Evolutionary conservation across 1,139 yeast genomes (phyloP).

Genomic region (Yamadazyma spencermartinsiae): DNA sequence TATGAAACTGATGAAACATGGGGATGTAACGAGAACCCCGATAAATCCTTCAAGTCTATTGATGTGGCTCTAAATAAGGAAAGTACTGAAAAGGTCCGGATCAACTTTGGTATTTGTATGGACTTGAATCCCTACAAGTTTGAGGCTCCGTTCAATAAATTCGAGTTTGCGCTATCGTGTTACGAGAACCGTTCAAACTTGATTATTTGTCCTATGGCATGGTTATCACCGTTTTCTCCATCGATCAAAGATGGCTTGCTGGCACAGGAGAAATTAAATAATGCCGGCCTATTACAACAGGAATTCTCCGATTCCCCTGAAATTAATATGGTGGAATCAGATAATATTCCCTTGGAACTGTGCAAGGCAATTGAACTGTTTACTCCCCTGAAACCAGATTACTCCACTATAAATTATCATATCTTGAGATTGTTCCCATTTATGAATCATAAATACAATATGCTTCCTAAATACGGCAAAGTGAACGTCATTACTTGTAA

Average conservation of each 20-base stretch:
- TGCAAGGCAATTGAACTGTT: conserved; percentile 9
- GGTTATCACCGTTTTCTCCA: conserved; percentile 67
- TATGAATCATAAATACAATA: conserved; percentile 42
- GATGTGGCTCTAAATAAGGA: conserved; percentile 1
- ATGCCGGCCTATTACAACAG: conserved; percentile 12
- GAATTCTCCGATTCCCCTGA: not conserved
- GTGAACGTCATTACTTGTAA: conserved; percentile 58
- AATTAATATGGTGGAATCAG: conserved; percentile 2
- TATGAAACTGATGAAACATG: conserved; percentile 79
- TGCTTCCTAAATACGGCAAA: conserved; percentile 24
- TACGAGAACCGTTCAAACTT: conserved; percentile 49
- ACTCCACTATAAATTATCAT: conserved; percentile 58
- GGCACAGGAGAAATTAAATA: conserved; percentile 13
- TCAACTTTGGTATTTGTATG: conserved; percentile 90
- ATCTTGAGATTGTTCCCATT: conserved; percentile 68
- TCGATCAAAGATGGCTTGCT: conserved; percentile 26
- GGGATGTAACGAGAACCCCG: conserved; percentile 77
- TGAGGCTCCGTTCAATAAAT: conserved; percentile 71
- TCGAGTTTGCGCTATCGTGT: conserved; percentile 68
- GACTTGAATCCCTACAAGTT: conserved; percentile 88
- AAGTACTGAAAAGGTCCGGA: conserved; percentile 14
- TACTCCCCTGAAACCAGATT: conserved; percentile 21
- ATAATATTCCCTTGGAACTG: conserved; percentile 2
- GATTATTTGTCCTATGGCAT: conserved; percentile 82
- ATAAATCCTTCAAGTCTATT: conserved; percentile 3